Evolutionary conservation across 345 rosid species (phyloP).

Genomic region (Bruguiera gymnorhiza): DNA sequence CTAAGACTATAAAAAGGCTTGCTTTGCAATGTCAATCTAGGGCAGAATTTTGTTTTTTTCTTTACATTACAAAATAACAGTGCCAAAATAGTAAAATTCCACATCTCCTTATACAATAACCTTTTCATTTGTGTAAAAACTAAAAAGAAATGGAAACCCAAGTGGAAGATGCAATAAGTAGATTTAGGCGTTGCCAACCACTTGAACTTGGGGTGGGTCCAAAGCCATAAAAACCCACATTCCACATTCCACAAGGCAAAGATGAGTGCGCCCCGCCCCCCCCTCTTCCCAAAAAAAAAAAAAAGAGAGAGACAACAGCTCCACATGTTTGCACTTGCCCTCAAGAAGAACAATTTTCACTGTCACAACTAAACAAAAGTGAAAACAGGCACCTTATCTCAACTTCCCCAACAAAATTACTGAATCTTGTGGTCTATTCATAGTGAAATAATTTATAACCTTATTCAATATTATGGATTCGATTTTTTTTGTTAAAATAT

Average conservation of each 20-base stretch:
- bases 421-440: too few relatives aligned
- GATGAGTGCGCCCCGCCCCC: neutral
- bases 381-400: too few relatives aligned
- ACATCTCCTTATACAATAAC: neutral
- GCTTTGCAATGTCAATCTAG: too few relatives aligned
- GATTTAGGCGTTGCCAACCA: neutral
- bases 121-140: neutral
- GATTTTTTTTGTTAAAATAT: too few relatives aligned
- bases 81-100: neutral
- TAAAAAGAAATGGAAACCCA: neutral
- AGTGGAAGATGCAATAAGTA: slow-evolving; percentile 1
- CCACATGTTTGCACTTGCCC: neutral
- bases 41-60: too few relatives aligned
- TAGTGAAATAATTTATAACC: too few relatives aligned
- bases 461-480: too few relatives aligned
- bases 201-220: neutral
- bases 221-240: slow-evolving; percentile 2
- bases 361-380: too few relatives aligned
- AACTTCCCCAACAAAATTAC: too few relatives aligned
- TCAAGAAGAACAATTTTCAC: too few relatives aligned
- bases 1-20: too few relatives aligned
- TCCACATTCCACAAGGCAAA: neutral
- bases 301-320: neutral
- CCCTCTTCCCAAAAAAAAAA: neutral
- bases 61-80: too few relatives aligned